Conservation (phyloP, 1,284 basidiomycete species). For the Ustilago nuda region DNA sequence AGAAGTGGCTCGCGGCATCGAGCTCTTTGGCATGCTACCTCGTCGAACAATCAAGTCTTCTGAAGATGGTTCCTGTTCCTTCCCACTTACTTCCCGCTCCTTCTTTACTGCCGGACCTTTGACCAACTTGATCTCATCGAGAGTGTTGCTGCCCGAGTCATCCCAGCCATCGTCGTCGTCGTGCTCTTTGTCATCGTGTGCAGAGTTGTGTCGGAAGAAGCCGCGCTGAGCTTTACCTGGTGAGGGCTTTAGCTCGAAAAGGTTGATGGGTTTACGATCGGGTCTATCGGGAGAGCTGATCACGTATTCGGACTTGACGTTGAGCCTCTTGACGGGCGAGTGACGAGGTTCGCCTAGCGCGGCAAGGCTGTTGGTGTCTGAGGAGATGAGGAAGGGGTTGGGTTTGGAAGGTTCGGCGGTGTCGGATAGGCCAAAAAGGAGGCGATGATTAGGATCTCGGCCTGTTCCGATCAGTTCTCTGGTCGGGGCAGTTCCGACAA, state of each 20-base stretch:
- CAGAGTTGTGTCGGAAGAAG: constrained; percentile 46
- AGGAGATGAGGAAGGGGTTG: constrained; percentile 25
- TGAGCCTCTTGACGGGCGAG: constrained; percentile 47
- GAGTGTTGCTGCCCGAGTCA: constrained; percentile 14
- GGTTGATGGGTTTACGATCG: constrained; percentile 51
- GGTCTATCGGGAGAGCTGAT: constrained; percentile 42
- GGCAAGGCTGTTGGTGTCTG: constrained; percentile 35
- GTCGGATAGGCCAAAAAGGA: constrained; percentile 26
- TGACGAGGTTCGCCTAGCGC: constrained; percentile 41
- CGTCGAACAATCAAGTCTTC: constrained; percentile 6
- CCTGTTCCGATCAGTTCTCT: not conserved
- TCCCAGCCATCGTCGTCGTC: constrained; percentile 27
- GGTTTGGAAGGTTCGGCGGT: constrained; percentile 5
- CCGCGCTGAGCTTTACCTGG: constrained; percentile 54
- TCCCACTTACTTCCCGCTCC: not conserved
- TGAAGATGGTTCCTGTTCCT: constrained; percentile 4
- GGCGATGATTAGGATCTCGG: constrained; percentile 22
- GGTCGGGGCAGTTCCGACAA: constrained; percentile 5
- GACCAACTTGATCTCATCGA: constrained; percentile 38
- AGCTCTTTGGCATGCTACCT: constrained; percentile 2
- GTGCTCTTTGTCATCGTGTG: constrained; percentile 21
- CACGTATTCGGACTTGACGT: constrained; percentile 40
- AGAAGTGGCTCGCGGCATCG: constrained; percentile 15
- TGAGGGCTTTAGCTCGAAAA: constrained; percentile 48
- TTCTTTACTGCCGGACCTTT: constrained; percentile 23